Conservation (phyloP, 2,329 filamentous ascomycete species). For the Blastomyces emzantsi region DNA sequence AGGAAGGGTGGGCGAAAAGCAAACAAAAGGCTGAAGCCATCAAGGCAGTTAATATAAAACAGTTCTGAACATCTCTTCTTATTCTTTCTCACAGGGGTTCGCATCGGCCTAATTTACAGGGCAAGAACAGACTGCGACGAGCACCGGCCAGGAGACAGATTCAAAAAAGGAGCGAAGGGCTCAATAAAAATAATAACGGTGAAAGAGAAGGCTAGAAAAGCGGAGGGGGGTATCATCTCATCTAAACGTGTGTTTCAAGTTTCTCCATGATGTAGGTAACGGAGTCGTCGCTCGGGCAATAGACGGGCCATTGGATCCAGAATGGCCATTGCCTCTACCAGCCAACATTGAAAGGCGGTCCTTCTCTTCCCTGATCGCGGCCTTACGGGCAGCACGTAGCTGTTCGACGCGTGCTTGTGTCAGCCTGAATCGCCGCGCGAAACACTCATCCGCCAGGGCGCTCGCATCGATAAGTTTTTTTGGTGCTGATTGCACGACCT, state of each 20-base stretch:
- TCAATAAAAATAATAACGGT: slow-evolving; percentile 9
- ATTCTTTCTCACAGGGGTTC: not conserved
- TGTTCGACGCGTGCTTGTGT: slow-evolving; percentile 75
- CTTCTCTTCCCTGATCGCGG: slow-evolving; percentile 37
- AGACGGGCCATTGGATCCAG: slow-evolving; percentile 10
- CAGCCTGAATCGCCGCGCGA: slow-evolving; percentile 68
- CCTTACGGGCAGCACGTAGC: slow-evolving; percentile 59
- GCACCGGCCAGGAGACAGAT: not conserved
- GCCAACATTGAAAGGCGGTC: slow-evolving; percentile 30
- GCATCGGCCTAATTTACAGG: not conserved
- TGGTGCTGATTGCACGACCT: slow-evolving; percentile 81
- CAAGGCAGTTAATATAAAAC: not conserved
- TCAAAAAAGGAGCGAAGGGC: slow-evolving; percentile 1
- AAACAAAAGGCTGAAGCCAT: not conserved
- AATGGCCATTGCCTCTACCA: slow-evolving; percentile 10
- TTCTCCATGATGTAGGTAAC: slow-evolving; percentile 14
- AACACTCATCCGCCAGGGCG: slow-evolving; percentile 69
- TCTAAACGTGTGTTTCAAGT: slow-evolving; percentile 19
- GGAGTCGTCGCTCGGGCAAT: slow-evolving; percentile 10
- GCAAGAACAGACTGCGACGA: not conserved
- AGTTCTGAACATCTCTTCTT: not conserved
- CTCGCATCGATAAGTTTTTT: slow-evolving; percentile 75
- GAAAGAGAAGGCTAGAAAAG: slow-evolving; percentile 9
- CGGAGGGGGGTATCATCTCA: slow-evolving; percentile 12
- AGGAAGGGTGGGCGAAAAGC: no score